Percentiles rank a stretch among this genome's conserved stretches.
These are phyloP conservation scores for Davidsoniella neocaledoniae DNA, from an alignment of 2,329 filamentous ascomycete genomes.

Conservation along the genomic window DNA sequence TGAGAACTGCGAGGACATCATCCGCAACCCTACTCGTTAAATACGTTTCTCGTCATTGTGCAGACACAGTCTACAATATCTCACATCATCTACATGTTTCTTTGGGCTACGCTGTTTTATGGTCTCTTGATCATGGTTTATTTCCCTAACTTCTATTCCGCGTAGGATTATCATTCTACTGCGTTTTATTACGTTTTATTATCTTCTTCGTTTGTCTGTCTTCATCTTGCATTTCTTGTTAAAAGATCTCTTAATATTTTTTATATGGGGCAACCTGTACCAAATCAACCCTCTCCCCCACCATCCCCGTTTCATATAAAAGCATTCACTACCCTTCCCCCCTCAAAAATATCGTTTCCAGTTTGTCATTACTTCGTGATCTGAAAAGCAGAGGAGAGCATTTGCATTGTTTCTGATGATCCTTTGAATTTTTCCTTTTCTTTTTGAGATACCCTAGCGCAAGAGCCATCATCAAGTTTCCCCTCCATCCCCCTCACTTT, in stretches of 20 bases:
- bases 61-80: too few relatives aligned
- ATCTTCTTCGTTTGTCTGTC: constrained; percentile 1
- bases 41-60: constrained; percentile 6
- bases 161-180: neutral
- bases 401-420: constrained; percentile 5
- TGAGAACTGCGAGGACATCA: constrained; percentile 84
- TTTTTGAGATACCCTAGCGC: constrained; percentile 12
- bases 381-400: neutral
- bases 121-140: too few relatives aligned
- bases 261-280: constrained; percentile 12
- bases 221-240: constrained; percentile 5
- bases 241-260: constrained; percentile 5
- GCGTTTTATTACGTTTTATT: constrained; percentile 5
- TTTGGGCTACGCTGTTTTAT: neutral
- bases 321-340: neutral
- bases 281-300: neutral
- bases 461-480: constrained; percentile 1
- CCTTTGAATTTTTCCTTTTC: neutral
- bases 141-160: too few relatives aligned
- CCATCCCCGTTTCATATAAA: neutral
- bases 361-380: neutral
- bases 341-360: neutral
- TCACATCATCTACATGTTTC: too few relatives aligned
- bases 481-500: neutral
- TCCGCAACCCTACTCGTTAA: constrained; percentile 43